Conservation (phyloP, 768 basidiomycete species). For the Panaeolus cyanescens region DNA sequence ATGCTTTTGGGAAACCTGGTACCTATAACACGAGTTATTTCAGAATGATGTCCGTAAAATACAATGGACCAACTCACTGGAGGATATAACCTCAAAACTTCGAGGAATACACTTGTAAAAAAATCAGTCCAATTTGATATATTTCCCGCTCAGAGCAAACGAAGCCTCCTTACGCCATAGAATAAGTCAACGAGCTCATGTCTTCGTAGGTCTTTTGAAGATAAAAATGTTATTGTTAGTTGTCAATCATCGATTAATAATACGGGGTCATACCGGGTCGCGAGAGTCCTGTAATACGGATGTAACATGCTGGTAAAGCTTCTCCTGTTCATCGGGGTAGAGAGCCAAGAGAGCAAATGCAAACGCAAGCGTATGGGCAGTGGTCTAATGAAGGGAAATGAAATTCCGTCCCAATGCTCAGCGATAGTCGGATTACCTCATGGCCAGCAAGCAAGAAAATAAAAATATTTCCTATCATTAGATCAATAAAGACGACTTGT, state of each 20-base stretch:
- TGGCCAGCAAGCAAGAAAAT: slow-evolving; percentile 57
- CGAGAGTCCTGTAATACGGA: slow-evolving; percentile 23
- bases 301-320: slow-evolving; percentile 40
- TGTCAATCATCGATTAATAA: background rate
- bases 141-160: no score
- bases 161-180: slow-evolving; percentile 12
- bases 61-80: slow-evolving; percentile 13
- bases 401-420: background rate
- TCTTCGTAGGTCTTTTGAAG: slow-evolving; percentile 15
- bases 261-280: slow-evolving; percentile 8
- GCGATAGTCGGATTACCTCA: slow-evolving; percentile 33
- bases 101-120: slow-evolving; percentile 35
- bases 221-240: background rate
- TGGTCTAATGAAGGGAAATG: slow-evolving; percentile 28
- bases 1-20: slow-evolving; percentile 34
- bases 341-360: slow-evolving; percentile 43
- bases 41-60: background rate
- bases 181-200: slow-evolving; percentile 14
- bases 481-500: background rate
- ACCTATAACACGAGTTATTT: slow-evolving; percentile 17
- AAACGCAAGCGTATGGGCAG: slow-evolving; percentile 40
- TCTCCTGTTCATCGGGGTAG: slow-evolving; percentile 44
- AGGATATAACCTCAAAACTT: slow-evolving; percentile 40
- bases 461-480: slow-evolving; percentile 36
- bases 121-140: background rate